A percentile compares a stretch with the other conserved stretches of the same genome.
These are phyloP conservation scores for Saccharum spontaneum DNA, from an alignment of 176 grass and related monocot species.

Conservation along the genomic window DNA sequence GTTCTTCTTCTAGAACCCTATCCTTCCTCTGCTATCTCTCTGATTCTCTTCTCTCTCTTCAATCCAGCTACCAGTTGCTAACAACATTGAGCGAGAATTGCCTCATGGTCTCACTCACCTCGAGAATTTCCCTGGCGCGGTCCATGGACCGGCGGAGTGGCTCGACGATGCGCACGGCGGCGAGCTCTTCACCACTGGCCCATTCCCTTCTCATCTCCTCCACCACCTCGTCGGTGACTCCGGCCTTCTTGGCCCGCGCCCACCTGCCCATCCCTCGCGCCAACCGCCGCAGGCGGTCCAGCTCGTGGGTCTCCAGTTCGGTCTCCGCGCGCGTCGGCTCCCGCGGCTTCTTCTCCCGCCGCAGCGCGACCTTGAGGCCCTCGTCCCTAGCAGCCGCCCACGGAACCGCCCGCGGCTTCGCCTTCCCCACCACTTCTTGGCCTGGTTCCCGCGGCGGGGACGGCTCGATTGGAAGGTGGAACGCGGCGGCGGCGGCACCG, in stretches of 20 bases:
- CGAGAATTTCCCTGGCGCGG: conserved; percentile 60
- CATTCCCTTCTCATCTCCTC: conserved; percentile 45
- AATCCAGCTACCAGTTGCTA: no score
- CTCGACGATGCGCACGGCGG: conserved; percentile 56
- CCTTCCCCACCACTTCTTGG: background rate
- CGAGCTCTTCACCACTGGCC: conserved; percentile 45
- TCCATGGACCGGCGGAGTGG: conserved; percentile 70
- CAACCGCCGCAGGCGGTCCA: conserved; percentile 40
- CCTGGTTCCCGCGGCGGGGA: background rate
- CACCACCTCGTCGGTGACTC: conserved; percentile 55
- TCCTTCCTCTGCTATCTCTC: no score
- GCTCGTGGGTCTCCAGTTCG: conserved; percentile 32
- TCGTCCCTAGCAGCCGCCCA: conserved; percentile 52
- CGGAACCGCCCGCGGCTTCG: conserved; percentile 19
- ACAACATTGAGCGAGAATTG: no score
- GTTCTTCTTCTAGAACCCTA: no score
- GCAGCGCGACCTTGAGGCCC: conserved; percentile 42
- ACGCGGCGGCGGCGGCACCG: background rate
- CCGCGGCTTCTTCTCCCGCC: conserved; percentile 58
- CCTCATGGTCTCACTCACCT: conserved; percentile 34
- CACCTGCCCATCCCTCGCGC: conserved; percentile 40
- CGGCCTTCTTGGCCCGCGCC: conserved; percentile 69
- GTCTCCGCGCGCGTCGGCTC: conserved; percentile 47
- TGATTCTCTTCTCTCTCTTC: no score
- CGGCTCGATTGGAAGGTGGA: conserved; percentile 40